phyloP scores from a whole-genome alignment of 805 yeast genomes.

The Candida chilensis region DNA sequence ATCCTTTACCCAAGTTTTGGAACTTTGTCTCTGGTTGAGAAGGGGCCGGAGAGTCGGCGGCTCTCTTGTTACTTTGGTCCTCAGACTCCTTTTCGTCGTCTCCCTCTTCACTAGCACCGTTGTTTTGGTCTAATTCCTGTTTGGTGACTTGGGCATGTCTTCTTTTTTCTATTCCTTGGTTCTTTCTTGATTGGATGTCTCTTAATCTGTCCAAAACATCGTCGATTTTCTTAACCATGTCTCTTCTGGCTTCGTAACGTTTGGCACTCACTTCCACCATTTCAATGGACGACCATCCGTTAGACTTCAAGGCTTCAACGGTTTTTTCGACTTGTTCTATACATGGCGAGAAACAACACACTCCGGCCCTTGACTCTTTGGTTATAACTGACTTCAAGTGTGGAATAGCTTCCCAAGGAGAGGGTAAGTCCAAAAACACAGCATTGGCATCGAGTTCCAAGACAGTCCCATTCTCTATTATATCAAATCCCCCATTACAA shows the following conservation, averaged over 20 bases:
- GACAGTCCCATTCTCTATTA: constrained; percentile 22
- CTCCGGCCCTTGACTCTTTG: constrained; percentile 41
- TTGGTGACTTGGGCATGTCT: constrained; percentile 26
- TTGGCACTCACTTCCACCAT: constrained; percentile 86
- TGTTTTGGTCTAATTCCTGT: constrained; percentile 12
- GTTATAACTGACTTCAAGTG: constrained; percentile 55
- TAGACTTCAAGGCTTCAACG: constrained; percentile 56
- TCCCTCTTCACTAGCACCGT: constrained; percentile 6
- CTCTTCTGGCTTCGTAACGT: constrained; percentile 84
- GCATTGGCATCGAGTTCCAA: constrained; percentile 50
- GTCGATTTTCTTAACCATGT: constrained; percentile 72
- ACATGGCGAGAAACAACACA: constrained; percentile 97
- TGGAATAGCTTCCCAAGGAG: constrained; percentile 95
- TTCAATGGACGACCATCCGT: constrained; percentile 83
- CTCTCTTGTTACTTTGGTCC: background rate
- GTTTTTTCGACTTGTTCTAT: constrained; percentile 94
- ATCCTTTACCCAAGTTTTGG: constrained; percentile 38
- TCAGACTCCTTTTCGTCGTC: constrained; percentile 8
- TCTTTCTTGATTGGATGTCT: constrained; percentile 69
- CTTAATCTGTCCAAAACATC: constrained; percentile 75
- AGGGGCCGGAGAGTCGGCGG: background rate
- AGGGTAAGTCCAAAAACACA: constrained; percentile 85
- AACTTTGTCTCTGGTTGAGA: constrained; percentile 17
- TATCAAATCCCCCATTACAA: constrained; percentile 74
- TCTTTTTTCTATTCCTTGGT: constrained; percentile 52